Evolutionary conservation across 345 rosid genomes (phyloP).

Genomic region (Angophora floribunda): DNA sequence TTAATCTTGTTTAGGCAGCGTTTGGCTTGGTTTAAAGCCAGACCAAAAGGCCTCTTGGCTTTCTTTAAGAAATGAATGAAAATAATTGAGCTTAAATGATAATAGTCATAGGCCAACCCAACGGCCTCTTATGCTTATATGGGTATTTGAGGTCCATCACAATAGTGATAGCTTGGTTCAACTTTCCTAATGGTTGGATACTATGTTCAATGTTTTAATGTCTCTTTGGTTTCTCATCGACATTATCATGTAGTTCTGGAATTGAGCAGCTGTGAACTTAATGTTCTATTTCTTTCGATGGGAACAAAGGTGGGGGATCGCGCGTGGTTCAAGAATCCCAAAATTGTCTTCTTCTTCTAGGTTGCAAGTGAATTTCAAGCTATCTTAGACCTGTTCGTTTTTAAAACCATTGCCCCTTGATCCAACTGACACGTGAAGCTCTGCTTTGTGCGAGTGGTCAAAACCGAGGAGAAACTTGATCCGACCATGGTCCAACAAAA

Average conservation of each 20-base stretch:
- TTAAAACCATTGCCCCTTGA: not conserved
- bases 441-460: not conserved
- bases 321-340: not conserved
- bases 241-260: not conserved
- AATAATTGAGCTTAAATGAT: not conserved
- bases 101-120: not conserved
- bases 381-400: not conserved
- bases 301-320: not conserved
- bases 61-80: not conserved
- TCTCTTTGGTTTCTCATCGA: not conserved
- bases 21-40: not conserved
- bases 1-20: not conserved
- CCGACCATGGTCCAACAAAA: not conserved
- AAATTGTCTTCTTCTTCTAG: not conserved
- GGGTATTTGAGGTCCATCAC: not conserved
- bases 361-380: not conserved
- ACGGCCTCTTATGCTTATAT: not conserved
- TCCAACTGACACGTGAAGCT: not conserved
- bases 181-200: not conserved
- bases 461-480: not conserved
- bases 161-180: not conserved
- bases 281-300: not conserved
- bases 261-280: not conserved
- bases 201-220: not conserved
- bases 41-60: not conserved